Percentiles rank a stretch among this genome's conserved stretches.
phyloP scores from a whole-genome alignment of 139 green algal species.

The Zygnema cylindricum region DNA sequence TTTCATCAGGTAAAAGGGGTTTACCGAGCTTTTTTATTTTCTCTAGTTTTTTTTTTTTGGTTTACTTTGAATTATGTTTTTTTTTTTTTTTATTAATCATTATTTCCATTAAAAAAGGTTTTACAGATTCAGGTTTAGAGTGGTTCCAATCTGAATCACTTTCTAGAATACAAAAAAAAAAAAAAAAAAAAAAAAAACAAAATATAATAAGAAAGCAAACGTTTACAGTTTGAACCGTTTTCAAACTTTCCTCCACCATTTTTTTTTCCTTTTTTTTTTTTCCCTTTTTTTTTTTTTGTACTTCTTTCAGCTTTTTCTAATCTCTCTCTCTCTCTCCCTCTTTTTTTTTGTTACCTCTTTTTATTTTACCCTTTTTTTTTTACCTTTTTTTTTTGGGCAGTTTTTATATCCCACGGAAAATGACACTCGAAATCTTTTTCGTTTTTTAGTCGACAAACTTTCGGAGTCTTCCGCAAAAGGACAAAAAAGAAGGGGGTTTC shows the following conservation, averaged over 20 bases:
- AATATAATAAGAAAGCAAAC: no score
- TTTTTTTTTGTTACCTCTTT: background rate
- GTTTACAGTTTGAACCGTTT: no score
- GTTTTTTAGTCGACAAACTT: constrained; percentile 3
- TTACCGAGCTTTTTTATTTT: background rate
- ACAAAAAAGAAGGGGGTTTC: no score
- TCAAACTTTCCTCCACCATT: no score
- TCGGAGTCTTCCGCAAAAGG: no score
- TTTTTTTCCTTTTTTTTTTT: background rate
- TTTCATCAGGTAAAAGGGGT: constrained; percentile 8
- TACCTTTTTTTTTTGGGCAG: background rate
- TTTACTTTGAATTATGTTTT: background rate
- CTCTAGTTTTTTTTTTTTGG: background rate
- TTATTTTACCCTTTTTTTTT: background rate
- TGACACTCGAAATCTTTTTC: background rate
- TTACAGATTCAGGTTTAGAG: no score
- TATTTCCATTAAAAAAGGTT: background rate
- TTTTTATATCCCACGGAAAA: constrained; percentile 13
- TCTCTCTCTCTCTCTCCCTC: background rate
- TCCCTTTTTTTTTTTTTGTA: background rate
- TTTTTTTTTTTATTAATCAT: background rate
- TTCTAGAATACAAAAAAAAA: no score
- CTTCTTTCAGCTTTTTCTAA: background rate
- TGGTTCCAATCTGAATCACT: no score
- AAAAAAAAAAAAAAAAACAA: no score